phyloP scores from a whole-genome alignment of 202 grass and related monocot genomes.

The Cymbopogon flexuosus region DNA sequence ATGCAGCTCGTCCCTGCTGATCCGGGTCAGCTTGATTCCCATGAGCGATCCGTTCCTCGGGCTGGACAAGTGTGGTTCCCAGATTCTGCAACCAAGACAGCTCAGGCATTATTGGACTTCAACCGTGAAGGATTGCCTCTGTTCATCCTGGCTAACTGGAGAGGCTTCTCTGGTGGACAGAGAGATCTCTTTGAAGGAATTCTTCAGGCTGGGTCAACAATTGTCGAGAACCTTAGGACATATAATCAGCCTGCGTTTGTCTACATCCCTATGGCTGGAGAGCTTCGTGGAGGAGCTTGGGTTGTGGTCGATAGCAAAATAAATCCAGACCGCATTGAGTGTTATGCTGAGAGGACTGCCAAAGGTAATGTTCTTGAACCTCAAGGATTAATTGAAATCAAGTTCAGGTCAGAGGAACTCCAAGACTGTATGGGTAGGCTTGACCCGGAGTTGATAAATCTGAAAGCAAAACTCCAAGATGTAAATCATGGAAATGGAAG shows the following conservation, averaged over 20 bases:
- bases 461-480: constrained; percentile 55
- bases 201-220: constrained; percentile 83
- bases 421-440: constrained; percentile 75
- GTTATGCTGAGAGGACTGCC: constrained; percentile 73
- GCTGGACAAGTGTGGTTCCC: constrained; percentile 91
- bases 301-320: constrained; percentile 88
- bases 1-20: constrained; percentile 77
- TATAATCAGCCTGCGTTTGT: constrained; percentile 88
- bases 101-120: constrained; percentile 68
- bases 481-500: constrained; percentile 41
- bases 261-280: constrained; percentile 76
- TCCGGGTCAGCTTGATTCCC: constrained; percentile 76
- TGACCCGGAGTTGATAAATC: constrained; percentile 55
- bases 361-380: constrained; percentile 86
- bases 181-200: constrained; percentile 89
- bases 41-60: constrained; percentile 56
- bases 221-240: constrained; percentile 81
- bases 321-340: constrained; percentile 74
- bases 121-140: constrained; percentile 78
- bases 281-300: constrained; percentile 83
- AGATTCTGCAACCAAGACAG: constrained; percentile 78
- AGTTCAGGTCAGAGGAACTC: constrained; percentile 73
- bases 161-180: constrained; percentile 84
- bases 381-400: constrained; percentile 79
- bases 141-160: constrained; percentile 87